A percentile compares a stretch with the other conserved stretches of the same genome.
Conservation (phyloP, 2,329 filamentous ascomycete genomes). For the Fusarium camptoceras region DNA sequence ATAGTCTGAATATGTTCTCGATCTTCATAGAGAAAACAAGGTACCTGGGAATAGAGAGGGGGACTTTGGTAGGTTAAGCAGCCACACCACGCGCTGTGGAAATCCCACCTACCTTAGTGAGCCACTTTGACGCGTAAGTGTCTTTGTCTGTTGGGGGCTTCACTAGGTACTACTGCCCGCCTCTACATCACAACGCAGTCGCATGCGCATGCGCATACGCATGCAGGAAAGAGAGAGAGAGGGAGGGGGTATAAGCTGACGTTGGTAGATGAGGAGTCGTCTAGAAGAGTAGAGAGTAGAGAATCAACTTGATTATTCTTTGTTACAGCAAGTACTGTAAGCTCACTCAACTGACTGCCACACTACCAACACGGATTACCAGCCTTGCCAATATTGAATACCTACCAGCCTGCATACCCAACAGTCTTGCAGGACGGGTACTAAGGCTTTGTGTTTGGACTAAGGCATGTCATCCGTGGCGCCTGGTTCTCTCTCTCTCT, state of each 20-base stretch:
- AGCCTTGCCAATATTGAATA: constrained; percentile 14
- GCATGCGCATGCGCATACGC: constrained; percentile 2
- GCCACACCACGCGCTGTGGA: constrained; percentile 3
- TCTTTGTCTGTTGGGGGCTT: constrained; percentile 4
- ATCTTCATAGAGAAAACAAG: background rate
- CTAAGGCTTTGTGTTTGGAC: background rate
- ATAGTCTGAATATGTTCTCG: background rate
- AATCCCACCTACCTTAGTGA: constrained; percentile 2
- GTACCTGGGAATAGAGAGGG: background rate
- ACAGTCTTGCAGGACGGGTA: background rate
- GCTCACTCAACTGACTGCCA: background rate
- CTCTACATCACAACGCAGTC: background rate
- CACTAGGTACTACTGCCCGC: background rate
- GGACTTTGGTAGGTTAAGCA: background rate
- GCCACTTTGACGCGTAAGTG: constrained; percentile 31
- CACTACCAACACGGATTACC: background rate
- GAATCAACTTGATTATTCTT: background rate
- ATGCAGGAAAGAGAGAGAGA: constrained; percentile 6
- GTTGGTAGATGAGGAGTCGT: background rate
- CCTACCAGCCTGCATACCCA: background rate
- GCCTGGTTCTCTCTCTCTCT: background rate
- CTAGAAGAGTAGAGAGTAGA: background rate
- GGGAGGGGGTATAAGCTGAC: constrained; percentile 22
- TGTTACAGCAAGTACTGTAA: background rate
- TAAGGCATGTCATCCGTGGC: background rate